These are phyloP conservation scores for Protostelium mycophagum DNA, from an alignment of 78 protist species.

Conservation along the genomic window DNA sequence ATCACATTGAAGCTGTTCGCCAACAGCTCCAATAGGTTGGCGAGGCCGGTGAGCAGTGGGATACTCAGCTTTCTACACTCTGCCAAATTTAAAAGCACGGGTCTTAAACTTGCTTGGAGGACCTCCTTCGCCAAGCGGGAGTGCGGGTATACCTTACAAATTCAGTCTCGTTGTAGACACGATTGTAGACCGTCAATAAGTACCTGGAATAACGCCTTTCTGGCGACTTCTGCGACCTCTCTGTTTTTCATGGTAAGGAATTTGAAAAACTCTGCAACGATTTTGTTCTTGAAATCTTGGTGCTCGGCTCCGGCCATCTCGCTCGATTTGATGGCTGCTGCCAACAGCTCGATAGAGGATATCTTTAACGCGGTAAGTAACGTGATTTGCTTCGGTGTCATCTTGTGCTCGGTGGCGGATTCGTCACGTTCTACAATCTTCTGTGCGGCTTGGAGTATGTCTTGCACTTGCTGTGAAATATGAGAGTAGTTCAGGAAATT, in stretches of 20 bases:
- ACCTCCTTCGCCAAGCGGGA: slow-evolving; percentile 60
- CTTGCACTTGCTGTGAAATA: not conserved
- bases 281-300: slow-evolving; percentile 48
- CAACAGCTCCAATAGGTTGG: slow-evolving; percentile 74
- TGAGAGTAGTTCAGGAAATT: too few species aligned
- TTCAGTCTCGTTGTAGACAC: slow-evolving; percentile 9
- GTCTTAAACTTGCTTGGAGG: slow-evolving; percentile 79
- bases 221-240: slow-evolving; percentile 57
- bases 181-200: not conserved
- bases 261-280: slow-evolving; percentile 58
- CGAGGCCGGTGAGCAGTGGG: slow-evolving; percentile 78
- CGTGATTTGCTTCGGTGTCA: slow-evolving; percentile 15
- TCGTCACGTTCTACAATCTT: slow-evolving; percentile 29
- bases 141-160: slow-evolving; percentile 14
- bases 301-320: slow-evolving; percentile 28
- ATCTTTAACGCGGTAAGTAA: not conserved
- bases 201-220: slow-evolving; percentile 25
- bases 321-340: slow-evolving; percentile 19
- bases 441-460: not conserved
- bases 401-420: not conserved
- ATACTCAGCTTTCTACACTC: slow-evolving; percentile 68
- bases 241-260: slow-evolving; percentile 19
- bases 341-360: slow-evolving; percentile 28
- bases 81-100: slow-evolving; percentile 76
- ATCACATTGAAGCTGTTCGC: slow-evolving; percentile 78